Evolutionary conservation across 2,329 filamentous ascomycete genomes (phyloP).

Genomic region (Onygenales sp.): DNA sequence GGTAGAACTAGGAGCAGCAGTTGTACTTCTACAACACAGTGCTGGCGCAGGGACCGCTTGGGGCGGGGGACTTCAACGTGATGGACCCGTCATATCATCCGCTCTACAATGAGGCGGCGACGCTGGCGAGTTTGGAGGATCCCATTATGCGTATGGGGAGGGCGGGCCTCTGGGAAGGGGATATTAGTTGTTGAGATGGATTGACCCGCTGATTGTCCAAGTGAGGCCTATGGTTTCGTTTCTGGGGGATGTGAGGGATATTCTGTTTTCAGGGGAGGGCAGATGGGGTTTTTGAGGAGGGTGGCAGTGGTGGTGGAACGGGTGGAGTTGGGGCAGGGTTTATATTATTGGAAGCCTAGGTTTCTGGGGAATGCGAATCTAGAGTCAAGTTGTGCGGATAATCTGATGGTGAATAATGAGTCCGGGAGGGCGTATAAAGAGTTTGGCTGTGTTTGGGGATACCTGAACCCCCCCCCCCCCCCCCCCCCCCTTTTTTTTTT

Average conservation of each 20-base stretch:
- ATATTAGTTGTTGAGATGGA: conserved; percentile 62
- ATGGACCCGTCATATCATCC: conserved; percentile 68
- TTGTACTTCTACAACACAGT: conserved; percentile 56
- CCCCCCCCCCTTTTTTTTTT: too few relatives aligned
- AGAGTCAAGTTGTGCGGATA: conserved; percentile 57
- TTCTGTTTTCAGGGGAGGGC: conserved; percentile 54
- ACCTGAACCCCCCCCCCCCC: conserved; percentile 23
- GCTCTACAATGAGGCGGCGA: conserved; percentile 55
- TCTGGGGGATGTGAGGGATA: conserved; percentile 48
- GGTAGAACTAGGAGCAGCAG: conserved; percentile 61
- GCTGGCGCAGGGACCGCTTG: conserved; percentile 42
- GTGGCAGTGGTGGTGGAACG: conserved; percentile 48
- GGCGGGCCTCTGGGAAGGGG: conserved; percentile 52
- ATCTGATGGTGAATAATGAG: conserved; percentile 51
- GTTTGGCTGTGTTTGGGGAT: conserved; percentile 46
- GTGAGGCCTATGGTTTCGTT: conserved; percentile 53
- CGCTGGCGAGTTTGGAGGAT: conserved; percentile 46
- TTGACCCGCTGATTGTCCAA: conserved; percentile 58
- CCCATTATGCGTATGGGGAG: conserved; percentile 51
- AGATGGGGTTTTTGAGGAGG: conserved; percentile 51
- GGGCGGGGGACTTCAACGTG: conserved; percentile 53
- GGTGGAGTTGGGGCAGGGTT: conserved; percentile 45
- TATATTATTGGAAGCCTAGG: conserved; percentile 68
- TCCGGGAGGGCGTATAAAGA: conserved; percentile 46
- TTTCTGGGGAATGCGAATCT: conserved; percentile 58